Base-by-base conservation (phyloP, 148 eudicot genomes). In the Polygonum maritimum region DNA sequence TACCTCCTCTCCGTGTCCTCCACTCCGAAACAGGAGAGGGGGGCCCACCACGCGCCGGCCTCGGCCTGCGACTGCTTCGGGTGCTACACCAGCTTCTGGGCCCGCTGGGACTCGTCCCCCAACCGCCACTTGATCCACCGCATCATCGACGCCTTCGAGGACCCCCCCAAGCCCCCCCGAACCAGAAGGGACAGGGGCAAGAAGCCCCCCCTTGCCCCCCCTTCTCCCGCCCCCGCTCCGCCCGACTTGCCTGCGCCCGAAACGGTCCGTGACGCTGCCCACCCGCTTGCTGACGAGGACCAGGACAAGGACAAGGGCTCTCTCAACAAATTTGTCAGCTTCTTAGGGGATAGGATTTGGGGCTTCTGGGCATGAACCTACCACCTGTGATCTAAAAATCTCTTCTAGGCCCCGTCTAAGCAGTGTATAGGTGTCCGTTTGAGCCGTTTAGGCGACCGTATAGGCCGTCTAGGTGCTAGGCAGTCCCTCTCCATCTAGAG, bases 41-140 rank as follows among this genome's bases (percentile, higher is more conserved):
- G 51, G 38, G 81, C 41, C 2, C 82, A 82, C 80, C 92, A 92
- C 52, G 39, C 85, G 14, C 81, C 89, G 2, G 83, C 74, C 16
- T 93, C 78, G 69, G 71, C 21, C 73, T 93, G 98, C 76, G 74
- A 84, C 78, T 93, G 98, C 51, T 93, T 93, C 81, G 55, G 83
- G 38, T 93, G 98, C 52, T 93, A 93, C 78, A 89, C 79, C 45
- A 84, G 82, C 35, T 93, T 83, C 80, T 93, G 96, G 98, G 86
- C 79, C 13, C 81, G 88, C 52, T 93, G 98, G 98, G 92, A 91
- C 76, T 77, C 89, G 7, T 93, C 98, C 15, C 90, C 92, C 7
- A 93, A 89, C 76, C 87, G 94, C 0, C 92, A 89, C 3, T 84
- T 86, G 3, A 93, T 93, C 22, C 96, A 93, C 72, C 88, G 91